phyloP scores from a whole-genome alignment of 352 stramenopile species.

The Pythium aphanidermatum region DNA sequence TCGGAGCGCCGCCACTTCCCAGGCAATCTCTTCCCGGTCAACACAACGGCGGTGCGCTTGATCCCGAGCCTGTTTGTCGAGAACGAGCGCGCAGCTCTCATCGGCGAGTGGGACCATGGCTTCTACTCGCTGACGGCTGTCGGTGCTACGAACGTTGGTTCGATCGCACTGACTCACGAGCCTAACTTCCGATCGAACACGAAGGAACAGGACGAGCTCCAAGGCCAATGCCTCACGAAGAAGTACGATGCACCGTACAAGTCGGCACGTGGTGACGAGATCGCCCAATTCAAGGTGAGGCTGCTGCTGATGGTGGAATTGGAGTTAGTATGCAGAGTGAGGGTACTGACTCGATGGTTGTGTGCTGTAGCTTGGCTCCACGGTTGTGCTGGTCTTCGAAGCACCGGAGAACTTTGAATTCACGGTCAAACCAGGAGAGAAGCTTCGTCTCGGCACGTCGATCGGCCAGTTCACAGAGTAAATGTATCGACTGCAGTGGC shows the following conservation, averaged over 20 bases:
- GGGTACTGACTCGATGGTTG: not conserved
- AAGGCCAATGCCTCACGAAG: conserved; percentile 50
- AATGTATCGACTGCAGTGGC: not conserved
- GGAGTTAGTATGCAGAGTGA: not conserved
- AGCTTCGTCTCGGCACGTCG: conserved; percentile 32
- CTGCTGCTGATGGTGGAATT: not conserved
- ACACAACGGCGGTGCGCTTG: conserved; percentile 48
- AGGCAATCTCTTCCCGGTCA: conserved; percentile 78
- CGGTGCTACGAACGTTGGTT: conserved; percentile 85
- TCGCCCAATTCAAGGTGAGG: conserved; percentile 73
- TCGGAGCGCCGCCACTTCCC: conserved; percentile 75
- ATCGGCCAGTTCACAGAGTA: conserved; percentile 14
- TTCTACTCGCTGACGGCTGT: conserved; percentile 84
- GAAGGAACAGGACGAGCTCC: conserved; percentile 39
- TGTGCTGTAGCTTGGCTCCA: conserved; percentile 55
- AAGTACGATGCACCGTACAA: conserved; percentile 34
- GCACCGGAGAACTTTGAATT: conserved; percentile 71
- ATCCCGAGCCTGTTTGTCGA: conserved; percentile 79
- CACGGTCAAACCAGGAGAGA: conserved; percentile 64
- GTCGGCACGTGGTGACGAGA: conserved; percentile 52
- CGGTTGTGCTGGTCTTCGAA: conserved; percentile 83
- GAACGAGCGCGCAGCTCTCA: conserved; percentile 73
- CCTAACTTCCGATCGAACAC: conserved; percentile 63
- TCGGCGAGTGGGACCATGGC: conserved; percentile 70
- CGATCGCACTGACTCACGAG: conserved; percentile 67